Evolutionary conservation across 2,329 filamentous ascomycete species (phyloP).

Genomic region (Fusarium xyrophilum): DNA sequence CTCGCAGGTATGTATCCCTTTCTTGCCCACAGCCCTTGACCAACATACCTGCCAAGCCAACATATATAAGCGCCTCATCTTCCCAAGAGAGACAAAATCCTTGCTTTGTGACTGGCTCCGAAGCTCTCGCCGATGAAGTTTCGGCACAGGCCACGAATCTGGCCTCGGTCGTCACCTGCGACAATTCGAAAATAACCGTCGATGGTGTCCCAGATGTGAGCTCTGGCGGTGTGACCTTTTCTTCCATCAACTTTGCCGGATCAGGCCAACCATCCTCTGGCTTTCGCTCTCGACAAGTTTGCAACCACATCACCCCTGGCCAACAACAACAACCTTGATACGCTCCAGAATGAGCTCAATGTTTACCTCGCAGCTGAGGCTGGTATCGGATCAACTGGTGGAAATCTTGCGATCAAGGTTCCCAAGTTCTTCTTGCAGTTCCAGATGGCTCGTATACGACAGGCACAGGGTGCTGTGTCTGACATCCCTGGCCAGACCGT

Average conservation of each 20-base stretch:
- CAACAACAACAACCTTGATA: slow-evolving; percentile 54
- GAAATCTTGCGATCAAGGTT: slow-evolving; percentile 63
- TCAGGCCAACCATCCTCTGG: slow-evolving; percentile 56
- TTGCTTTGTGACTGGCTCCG: slow-evolving; percentile 63
- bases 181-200: slow-evolving; percentile 55
- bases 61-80: slow-evolving; percentile 25
- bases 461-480: slow-evolving; percentile 63
- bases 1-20: slow-evolving; percentile 28
- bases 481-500: slow-evolving; percentile 60
- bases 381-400: slow-evolving; percentile 61
- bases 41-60: background rate
- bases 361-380: slow-evolving; percentile 67
- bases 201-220: slow-evolving; percentile 63
- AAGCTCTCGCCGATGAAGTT: slow-evolving; percentile 59
- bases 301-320: slow-evolving; percentile 59
- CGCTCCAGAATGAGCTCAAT: slow-evolving; percentile 61
- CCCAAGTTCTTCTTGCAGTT: slow-evolving; percentile 69
- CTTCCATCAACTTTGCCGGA: slow-evolving; percentile 62
- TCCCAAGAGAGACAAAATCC: slow-evolving; percentile 45
- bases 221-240: slow-evolving; percentile 58
- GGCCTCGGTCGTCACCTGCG: slow-evolving; percentile 57
- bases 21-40: background rate
- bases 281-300: slow-evolving; percentile 62
- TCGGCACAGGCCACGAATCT: slow-evolving; percentile 52
- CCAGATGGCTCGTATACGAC: slow-evolving; percentile 65